These are phyloP conservation scores for Wickerhamiella bombiphila DNA, from an alignment of 805 yeast species.

Conservation along the genomic window DNA sequence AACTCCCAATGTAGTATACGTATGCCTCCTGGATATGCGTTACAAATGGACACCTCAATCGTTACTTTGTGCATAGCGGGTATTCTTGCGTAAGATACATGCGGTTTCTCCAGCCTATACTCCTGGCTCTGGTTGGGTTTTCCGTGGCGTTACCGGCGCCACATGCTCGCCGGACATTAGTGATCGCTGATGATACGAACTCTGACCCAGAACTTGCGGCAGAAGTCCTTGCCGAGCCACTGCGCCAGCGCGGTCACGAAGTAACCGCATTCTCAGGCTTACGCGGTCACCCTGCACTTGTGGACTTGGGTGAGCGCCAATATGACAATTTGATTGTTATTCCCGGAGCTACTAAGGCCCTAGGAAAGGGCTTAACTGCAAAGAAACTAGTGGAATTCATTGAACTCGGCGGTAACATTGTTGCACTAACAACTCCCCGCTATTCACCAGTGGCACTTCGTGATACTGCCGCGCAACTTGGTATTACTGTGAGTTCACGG, in stretches of 20 bases:
- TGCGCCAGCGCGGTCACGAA: slow-evolving; percentile 25
- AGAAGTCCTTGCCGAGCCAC: slow-evolving; percentile 12
- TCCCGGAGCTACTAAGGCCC: slow-evolving; percentile 36
- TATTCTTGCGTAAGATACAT: too few relatives aligned
- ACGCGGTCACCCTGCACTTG: slow-evolving; percentile 23
- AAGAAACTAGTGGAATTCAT: slow-evolving; percentile 44
- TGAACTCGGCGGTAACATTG: slow-evolving; percentile 57
- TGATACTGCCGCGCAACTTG: slow-evolving; percentile 59
- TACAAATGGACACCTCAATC: too few relatives aligned
- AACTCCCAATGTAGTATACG: too few relatives aligned
- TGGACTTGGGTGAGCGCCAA: slow-evolving; percentile 30
- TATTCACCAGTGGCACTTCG: slow-evolving; percentile 49
- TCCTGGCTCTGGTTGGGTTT: slow-evolving; percentile 2
- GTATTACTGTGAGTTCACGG: slow-evolving; percentile 71
- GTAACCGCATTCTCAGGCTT: slow-evolving; percentile 21
- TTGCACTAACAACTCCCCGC: slow-evolving; percentile 42
- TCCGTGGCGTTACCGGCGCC: slow-evolving; percentile 15
- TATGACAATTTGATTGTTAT: slow-evolving; percentile 46
- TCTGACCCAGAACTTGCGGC: slow-evolving; percentile 7
- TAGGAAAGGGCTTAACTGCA: slow-evolving; percentile 30
- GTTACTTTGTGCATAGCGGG: too few relatives aligned
- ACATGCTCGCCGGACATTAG: slow-evolving; percentile 19
- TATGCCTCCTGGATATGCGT: too few relatives aligned
- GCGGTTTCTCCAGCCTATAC: too few relatives aligned
- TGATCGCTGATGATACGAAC: slow-evolving; percentile 20